Evolutionary conservation across 2,329 filamentous ascomycete species (phyloP).

Genomic region (Penicillium sp.): DNA sequence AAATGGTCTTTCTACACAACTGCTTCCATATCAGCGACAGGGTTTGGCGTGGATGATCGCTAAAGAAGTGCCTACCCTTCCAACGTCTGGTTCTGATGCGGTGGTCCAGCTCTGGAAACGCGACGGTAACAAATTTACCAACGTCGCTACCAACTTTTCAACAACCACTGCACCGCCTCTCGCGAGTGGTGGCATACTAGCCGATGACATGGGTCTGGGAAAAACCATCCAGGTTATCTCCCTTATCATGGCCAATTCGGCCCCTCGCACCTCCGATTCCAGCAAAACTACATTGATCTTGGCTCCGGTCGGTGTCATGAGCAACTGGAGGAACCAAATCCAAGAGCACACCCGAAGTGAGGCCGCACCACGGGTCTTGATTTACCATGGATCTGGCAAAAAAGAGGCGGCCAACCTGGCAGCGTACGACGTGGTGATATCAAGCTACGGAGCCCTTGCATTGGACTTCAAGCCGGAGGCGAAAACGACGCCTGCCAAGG

Average conservation of each 20-base stretch:
- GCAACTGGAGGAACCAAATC: constrained; percentile 83
- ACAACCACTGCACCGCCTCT: constrained; percentile 59
- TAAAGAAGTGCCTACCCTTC: constrained; percentile 69
- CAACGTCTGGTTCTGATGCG: constrained; percentile 57
- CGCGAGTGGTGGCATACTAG: constrained; percentile 78
- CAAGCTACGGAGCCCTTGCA: constrained; percentile 75
- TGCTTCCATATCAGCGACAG: constrained; percentile 77
- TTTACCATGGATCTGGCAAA: constrained; percentile 68
- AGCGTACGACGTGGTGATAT: constrained; percentile 74
- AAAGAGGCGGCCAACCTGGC: constrained; percentile 60
- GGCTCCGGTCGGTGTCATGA: constrained; percentile 81
- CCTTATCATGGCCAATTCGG: constrained; percentile 62
- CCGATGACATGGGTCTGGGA: constrained; percentile 89
- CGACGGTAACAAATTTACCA: constrained; percentile 54
- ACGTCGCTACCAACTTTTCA: constrained; percentile 70
- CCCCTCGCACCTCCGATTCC: constrained; percentile 44
- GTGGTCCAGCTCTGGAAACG: constrained; percentile 77
- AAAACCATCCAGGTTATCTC: constrained; percentile 87
- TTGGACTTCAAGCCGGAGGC: constrained; percentile 59
- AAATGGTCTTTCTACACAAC: constrained; percentile 58
- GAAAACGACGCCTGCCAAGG: constrained; percentile 47
- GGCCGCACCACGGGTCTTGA: constrained; percentile 63
- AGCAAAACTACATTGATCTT: constrained; percentile 72
- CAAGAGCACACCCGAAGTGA: constrained; percentile 66
- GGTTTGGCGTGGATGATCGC: constrained; percentile 78